Conservation (phyloP, 257 asterid genomes). For the Lantana camara region DNA sequence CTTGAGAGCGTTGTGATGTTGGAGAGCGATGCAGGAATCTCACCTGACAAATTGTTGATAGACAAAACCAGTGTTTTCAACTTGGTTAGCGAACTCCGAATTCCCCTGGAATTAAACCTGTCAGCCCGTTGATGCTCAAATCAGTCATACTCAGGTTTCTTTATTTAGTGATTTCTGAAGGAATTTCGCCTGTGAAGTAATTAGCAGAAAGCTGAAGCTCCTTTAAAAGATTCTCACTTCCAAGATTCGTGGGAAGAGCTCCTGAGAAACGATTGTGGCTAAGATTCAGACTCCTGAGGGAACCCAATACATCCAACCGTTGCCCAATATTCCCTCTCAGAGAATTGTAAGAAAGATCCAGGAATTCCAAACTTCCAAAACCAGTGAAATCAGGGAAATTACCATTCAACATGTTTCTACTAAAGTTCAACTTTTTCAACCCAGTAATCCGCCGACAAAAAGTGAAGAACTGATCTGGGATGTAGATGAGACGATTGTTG, state of each 20-base stretch:
- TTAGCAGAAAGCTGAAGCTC: constrained; percentile 68
- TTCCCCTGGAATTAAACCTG: constrained; percentile 52
- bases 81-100: constrained; percentile 42
- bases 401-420: constrained; percentile 49
- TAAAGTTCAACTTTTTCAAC: constrained; percentile 60
- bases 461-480: constrained; percentile 48
- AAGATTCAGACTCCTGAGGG: constrained; percentile 59
- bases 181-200: constrained; percentile 43
- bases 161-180: constrained; percentile 40
- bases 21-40: constrained; percentile 50
- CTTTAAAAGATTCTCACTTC: constrained; percentile 41
- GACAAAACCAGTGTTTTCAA: constrained; percentile 60
- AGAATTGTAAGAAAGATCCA: constrained; percentile 57
- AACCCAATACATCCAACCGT: constrained; percentile 52
- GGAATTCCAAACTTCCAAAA: constrained; percentile 44
- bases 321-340: constrained; percentile 42
- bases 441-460: constrained; percentile 51
- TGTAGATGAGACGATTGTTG: constrained; percentile 46
- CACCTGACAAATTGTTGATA: constrained; percentile 51
- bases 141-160: constrained; percentile 55
- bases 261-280: constrained; percentile 47
- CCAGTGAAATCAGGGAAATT: constrained; percentile 57
- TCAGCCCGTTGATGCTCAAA: constrained; percentile 46
- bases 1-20: constrained; percentile 39
- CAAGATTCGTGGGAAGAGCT: constrained; percentile 55